These are phyloP conservation scores for Wickerhamiella azyma DNA, from an alignment of 805 yeast species.

Conservation along the genomic window DNA sequence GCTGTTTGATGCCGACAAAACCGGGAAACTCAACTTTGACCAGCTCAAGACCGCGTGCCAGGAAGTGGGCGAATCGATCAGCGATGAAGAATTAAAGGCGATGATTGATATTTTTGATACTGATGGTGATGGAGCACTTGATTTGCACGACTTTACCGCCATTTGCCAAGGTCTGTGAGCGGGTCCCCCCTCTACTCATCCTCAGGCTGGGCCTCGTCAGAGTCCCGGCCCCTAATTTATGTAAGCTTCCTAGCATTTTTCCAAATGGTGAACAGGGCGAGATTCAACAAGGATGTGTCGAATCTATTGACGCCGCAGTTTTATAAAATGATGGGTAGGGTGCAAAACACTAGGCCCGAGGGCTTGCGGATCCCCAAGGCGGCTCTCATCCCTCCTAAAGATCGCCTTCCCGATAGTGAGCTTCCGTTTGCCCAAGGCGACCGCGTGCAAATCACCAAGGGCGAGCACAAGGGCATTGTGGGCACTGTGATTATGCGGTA, in stretches of 20 bases:
- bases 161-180: conserved; percentile 2
- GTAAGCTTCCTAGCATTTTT: background rate
- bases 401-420: conserved; percentile 15
- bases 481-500: conserved; percentile 47
- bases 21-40: conserved; percentile 68
- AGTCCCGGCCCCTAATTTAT: background rate
- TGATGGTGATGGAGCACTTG: conserved; percentile 87
- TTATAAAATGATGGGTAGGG: conserved; percentile 11
- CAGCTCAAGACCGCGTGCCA: conserved; percentile 80
- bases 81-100: conserved; percentile 85
- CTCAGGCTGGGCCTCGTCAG: background rate
- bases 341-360: conserved; percentile 16
- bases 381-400: conserved; percentile 13
- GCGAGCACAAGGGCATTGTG: conserved; percentile 60
- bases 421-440: conserved; percentile 20
- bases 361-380: conserved; percentile 15
- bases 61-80: conserved; percentile 80
- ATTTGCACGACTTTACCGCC: conserved; percentile 24
- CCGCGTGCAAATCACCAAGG: conserved; percentile 27
- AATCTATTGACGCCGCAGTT: conserved; percentile 19
- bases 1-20: conserved; percentile 82
- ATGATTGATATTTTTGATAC: conserved; percentile 97
- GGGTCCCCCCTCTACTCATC: background rate
- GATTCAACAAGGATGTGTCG: background rate
- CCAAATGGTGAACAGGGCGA: background rate